Percentiles rank a stretch among this genome's conserved stretches.
Evolutionary conservation across 805 yeast species (phyloP).

Genomic region (Sporopachydermia lactativora): DNA sequence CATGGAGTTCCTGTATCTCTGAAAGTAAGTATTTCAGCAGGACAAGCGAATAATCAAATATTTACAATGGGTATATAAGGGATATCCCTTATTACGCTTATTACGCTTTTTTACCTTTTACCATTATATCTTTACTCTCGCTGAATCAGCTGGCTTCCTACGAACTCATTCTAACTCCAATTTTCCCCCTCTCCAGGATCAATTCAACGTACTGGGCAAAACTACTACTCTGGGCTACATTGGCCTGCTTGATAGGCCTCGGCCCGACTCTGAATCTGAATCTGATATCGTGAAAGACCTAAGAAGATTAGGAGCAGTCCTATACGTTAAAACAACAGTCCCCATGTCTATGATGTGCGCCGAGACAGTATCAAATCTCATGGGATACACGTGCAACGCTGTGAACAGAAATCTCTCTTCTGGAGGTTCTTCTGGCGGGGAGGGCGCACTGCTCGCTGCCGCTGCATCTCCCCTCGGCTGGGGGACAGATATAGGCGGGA

Average conservation of each 20-base stretch:
- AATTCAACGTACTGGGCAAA: constrained; percentile 31
- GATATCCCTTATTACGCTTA: too few species aligned
- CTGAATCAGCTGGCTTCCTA: too few species aligned
- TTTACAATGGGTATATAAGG: too few species aligned
- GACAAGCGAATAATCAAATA: constrained; percentile 25
- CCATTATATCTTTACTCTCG: too few species aligned
- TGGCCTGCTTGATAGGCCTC: constrained; percentile 25
- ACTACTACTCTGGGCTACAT: constrained; percentile 37
- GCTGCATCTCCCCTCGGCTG: constrained; percentile 36
- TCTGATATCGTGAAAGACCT: constrained; percentile 27
- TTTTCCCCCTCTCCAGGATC: too few species aligned
- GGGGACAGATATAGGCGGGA: constrained; percentile 43
- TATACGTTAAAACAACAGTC: constrained; percentile 38
- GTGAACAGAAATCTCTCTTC: constrained; percentile 27
- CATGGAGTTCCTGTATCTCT: constrained; percentile 57
- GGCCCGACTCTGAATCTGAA: constrained; percentile 18
- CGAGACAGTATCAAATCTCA: constrained; percentile 30
- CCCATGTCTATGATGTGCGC: constrained; percentile 38
- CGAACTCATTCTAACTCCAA: too few species aligned
- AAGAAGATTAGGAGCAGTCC: constrained; percentile 34
- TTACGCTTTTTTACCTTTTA: too few species aligned
- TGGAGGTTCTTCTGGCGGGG: constrained; percentile 49
- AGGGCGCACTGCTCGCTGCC: constrained; percentile 32
- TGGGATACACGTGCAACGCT: constrained; percentile 34
- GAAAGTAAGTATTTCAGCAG: constrained; percentile 27